Percentiles rank a stretch among this genome's conserved stretches.
phyloP scores from a whole-genome alignment of 495 filamentous ascomycete genomes.

The Pyrenula aspistea region DNA sequence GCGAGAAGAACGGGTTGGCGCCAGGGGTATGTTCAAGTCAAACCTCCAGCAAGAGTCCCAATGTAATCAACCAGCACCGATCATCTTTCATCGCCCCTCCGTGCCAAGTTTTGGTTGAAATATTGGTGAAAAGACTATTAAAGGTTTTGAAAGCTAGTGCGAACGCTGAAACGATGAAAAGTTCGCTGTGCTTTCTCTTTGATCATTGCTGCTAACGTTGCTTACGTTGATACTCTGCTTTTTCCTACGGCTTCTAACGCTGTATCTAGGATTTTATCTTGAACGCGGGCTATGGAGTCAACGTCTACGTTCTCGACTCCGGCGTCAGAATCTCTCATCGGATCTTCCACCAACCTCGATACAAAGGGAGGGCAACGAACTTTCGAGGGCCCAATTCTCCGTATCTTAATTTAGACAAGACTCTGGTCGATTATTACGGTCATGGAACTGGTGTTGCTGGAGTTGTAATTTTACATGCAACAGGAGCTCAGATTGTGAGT shows the following conservation, averaged over 20 bases:
- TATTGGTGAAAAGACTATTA: no score
- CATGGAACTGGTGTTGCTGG: neutral
- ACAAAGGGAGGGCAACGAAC: neutral
- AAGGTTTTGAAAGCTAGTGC: neutral
- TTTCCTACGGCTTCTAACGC: neutral
- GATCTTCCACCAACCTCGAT: neutral
- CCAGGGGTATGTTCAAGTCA: no score
- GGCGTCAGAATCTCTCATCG: neutral
- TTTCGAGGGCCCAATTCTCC: neutral
- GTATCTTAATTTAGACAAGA: neutral
- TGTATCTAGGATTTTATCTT: neutral
- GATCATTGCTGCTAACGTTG: no score
- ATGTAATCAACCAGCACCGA: no score
- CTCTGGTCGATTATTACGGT: neutral
- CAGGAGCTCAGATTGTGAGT: neutral
- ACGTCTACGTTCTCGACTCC: neutral
- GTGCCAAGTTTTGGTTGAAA: no score
- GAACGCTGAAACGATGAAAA: no score
- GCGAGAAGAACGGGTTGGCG: no score
- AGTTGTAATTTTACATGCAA: neutral
- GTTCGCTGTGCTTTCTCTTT: no score
- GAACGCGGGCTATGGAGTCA: neutral
- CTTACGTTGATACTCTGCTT: no score
- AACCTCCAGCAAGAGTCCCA: no score
- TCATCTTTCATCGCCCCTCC: no score